Evolutionary conservation across 2,329 filamentous ascomycete genomes (phyloP), one percentile per base, ranked within the genome.

Genomic region (Furcasterigmium furcatum): DNA sequence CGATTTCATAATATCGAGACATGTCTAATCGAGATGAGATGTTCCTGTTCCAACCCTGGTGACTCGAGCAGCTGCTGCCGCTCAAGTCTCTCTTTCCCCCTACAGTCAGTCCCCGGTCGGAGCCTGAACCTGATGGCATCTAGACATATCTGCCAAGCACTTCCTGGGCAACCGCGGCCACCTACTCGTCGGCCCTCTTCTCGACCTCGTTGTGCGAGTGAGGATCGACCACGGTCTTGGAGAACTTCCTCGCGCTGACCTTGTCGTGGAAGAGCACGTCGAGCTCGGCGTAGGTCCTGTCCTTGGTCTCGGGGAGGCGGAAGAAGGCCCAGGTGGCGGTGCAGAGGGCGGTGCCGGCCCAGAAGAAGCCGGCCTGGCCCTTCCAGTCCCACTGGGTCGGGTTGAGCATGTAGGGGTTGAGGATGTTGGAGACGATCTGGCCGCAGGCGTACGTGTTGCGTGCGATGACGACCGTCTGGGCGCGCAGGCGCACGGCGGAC

Each of bases 251-350:
- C 2, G 74, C 70, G 19, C 65, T 57, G 9, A 72, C 57, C 9
- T 58, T 54, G 20, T 64, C 58, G 51, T 77, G 71, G 53, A 82
- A 82, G 47, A 83, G 59, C 10, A 74, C 59, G 43, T 82, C 78
- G 2, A 82, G 66, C 59, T 82, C 79, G 30, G 71, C 75, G 43
- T 76, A 74, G 0, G 74, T 77, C 30, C 74, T 68, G 7, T 70
- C 76, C 46, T 70, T 72, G 14, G 78, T 76, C 63, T 82, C 79
- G 5, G 76, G 76, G 5, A 79, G 63, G 16, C 71, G 72, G 54
- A 75, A 76, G 48, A 65, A 76, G 0, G 75, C 72, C 68, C 79
- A 82, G 1, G 68, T 42, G 3, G 72, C 59, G 4, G 72, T 50
- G 51, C 74, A 74, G 10, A 73, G 65, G 5, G 50, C 57, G 6